These are phyloP conservation scores for Eucommia ulmoides DNA, from an alignment of 257 asterid species.

Conservation along the genomic window DNA sequence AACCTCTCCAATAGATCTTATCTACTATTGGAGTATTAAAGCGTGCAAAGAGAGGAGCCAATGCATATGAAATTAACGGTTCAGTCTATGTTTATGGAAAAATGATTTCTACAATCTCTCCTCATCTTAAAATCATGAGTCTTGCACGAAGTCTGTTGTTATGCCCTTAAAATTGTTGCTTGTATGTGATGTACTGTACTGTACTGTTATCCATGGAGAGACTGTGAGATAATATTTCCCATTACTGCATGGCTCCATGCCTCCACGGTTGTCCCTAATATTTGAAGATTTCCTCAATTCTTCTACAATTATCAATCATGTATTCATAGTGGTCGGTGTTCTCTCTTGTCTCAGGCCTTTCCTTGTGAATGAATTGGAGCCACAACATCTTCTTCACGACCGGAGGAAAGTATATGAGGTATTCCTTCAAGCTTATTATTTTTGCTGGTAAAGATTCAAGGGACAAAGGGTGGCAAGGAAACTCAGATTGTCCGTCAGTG, in stretches of 20 bases:
- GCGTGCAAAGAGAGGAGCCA: no score
- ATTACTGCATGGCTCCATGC: not conserved
- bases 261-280: not conserved
- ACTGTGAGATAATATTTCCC: not conserved
- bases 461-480: no score
- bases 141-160: no score
- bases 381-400: conserved; percentile 91
- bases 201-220: not conserved
- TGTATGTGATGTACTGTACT: not conserved
- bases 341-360: conserved; percentile 49
- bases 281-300: conserved; percentile 3
- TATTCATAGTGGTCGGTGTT: conserved; percentile 8
- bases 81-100: no score
- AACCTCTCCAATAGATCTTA: no score
- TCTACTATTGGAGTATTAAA: no score
- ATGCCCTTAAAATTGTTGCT: no score
- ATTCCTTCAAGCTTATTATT: conserved; percentile 13
- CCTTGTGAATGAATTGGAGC: conserved; percentile 81
- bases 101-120: no score
- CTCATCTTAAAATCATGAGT: no score
- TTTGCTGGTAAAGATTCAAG: no score
- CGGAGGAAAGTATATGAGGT: conserved; percentile 93
- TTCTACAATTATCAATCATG: conserved; percentile 3
- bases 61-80: no score
- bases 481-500: no score